Evolutionary conservation across 768 basidiomycete genomes (phyloP).

Genomic region (Baorangia bicolor): DNA sequence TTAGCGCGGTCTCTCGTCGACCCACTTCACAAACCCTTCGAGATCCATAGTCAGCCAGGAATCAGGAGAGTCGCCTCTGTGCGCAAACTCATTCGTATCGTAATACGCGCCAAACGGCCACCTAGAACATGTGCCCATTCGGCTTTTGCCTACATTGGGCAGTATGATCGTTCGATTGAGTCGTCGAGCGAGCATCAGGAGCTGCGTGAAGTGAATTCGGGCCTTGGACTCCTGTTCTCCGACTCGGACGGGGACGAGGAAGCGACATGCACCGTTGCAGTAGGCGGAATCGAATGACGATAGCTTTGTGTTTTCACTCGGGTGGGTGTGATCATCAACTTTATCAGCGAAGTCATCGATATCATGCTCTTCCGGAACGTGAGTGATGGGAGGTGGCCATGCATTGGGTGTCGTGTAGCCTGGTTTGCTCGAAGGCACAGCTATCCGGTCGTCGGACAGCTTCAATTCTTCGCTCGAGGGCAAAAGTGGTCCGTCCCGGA

Average conservation of each 20-base stretch:
- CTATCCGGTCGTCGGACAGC: not conserved
- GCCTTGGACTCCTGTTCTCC: constrained; percentile 62
- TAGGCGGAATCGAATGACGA: constrained; percentile 20
- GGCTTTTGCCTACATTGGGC: constrained; percentile 57
- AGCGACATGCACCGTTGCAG: constrained; percentile 38
- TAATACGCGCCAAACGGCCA: constrained; percentile 54
- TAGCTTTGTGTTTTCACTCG: not conserved
- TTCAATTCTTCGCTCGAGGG: not conserved
- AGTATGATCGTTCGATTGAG: constrained; percentile 60
- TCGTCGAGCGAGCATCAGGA: constrained; percentile 45
- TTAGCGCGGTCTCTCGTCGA: constrained; percentile 28
- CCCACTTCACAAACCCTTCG: constrained; percentile 41
- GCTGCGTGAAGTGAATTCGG: constrained; percentile 52
- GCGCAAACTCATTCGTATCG: constrained; percentile 28
- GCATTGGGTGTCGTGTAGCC: not conserved
- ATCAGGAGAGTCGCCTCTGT: not conserved
- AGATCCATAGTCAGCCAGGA: constrained; percentile 31
- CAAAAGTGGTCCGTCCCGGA: not conserved
- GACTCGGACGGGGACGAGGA: constrained; percentile 49
- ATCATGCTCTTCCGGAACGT: constrained; percentile 29
- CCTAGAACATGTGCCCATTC: constrained; percentile 50
- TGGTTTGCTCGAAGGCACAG: not conserved
- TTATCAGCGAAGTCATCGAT: not conserved
- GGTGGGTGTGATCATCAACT: not conserved
- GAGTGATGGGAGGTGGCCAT: constrained; percentile 38